These are phyloP conservation scores for Fusarium sp. DNA, from an alignment of 2,329 filamentous ascomycete genomes.

Conservation along the genomic window DNA sequence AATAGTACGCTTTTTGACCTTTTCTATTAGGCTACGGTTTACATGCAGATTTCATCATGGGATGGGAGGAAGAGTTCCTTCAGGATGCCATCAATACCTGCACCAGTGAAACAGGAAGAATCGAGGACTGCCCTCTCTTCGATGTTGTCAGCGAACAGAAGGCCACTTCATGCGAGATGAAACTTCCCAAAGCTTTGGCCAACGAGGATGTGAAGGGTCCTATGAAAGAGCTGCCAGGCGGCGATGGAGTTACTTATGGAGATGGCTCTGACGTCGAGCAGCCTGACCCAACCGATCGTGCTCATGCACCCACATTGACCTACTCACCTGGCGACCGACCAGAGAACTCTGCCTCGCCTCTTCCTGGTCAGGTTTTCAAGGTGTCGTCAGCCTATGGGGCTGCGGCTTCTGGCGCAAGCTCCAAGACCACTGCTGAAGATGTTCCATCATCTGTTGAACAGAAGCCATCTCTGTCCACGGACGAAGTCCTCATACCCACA, in stretches of 20 bases:
- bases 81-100: slow-evolving; percentile 79
- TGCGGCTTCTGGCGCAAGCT: slow-evolving; percentile 27
- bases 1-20: slow-evolving; percentile 66
- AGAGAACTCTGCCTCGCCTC: slow-evolving; percentile 46
- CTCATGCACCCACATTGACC: slow-evolving; percentile 43
- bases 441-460: slow-evolving; percentile 15
- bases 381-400: slow-evolving; percentile 40
- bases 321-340: slow-evolving; percentile 52
- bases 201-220: slow-evolving; percentile 70
- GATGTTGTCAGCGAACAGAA: slow-evolving; percentile 71
- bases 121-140: slow-evolving; percentile 82
- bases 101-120: slow-evolving; percentile 74
- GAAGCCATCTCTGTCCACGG: slow-evolving; percentile 7
- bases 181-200: slow-evolving; percentile 63
- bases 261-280: slow-evolving; percentile 37
- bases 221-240: slow-evolving; percentile 72
- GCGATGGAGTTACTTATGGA: slow-evolving; percentile 56
- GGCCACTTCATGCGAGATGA: slow-evolving; percentile 69
- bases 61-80: slow-evolving; percentile 77
- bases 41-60: slow-evolving; percentile 84
- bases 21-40: slow-evolving; percentile 81
- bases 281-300: slow-evolving; percentile 13
- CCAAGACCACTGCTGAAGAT: slow-evolving; percentile 10
- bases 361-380: slow-evolving; percentile 58
- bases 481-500: slow-evolving; percentile 14